Base-by-base conservation (phyloP, 2,329 filamentous ascomycete species). In the Aaosphaeria arxii region DNA sequence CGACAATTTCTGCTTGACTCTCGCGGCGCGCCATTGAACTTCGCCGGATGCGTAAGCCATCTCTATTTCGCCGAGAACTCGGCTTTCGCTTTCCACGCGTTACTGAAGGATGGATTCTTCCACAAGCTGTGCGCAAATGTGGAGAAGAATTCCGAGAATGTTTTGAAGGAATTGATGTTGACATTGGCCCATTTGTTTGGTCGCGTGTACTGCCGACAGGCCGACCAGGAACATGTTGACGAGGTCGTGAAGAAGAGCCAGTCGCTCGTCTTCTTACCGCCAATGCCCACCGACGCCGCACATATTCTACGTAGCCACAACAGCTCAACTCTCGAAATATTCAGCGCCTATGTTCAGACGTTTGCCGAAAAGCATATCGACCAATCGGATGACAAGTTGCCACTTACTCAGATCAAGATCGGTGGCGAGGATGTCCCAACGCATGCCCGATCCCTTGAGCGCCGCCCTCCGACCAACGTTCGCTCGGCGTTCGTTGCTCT, bases 61-160 rank as follows among this genome's bases (percentile, higher is more conserved):
- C 71, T 92, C 1, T 91, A 91, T 71, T 90, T 85, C 58, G 87
- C 85, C 0, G 87, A 91, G 57, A 89, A 87, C 57, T 82, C 85
- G 0, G 83, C 82, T 5, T 91, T 91, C 61, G 86, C 87, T 0
- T 89, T 91, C 68, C 88, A 91, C 62, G 82, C 86, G 1, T 73
- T 92, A 7, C 71, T 92, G 1, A 85, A 83, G 49, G 81, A 79
- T 3, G 87, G 87, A 0, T 91, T 87, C 60, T 87, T 91, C 63
- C 78, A 84, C 53, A 67, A 74, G 24, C 68, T 91, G 0, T 89
- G 86, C 61, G 74, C 74, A 2, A 72, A 79, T 11, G 75, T 88
- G 33, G 67, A 79, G 40, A 70, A 63, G 3, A 76, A 77, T 11
- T 74, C 77, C 24, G 57, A 79, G 11, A 54, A 66, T 0, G 77